Conservation (phyloP, 768 basidiomycete genomes). For the Lactarius deliciosus region DNA sequence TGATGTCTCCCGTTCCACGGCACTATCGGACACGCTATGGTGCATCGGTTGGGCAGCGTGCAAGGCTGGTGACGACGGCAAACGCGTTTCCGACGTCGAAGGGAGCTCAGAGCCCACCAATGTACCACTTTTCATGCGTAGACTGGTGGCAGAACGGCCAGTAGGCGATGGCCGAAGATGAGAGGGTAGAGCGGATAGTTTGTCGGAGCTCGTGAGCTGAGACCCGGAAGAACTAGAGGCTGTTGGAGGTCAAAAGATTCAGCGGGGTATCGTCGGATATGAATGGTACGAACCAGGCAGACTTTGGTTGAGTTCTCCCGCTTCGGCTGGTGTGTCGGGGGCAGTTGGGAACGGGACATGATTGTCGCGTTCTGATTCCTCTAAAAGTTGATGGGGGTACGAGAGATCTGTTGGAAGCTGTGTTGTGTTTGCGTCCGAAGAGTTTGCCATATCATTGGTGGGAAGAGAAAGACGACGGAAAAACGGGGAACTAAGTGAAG, state of each 20-base stretch:
- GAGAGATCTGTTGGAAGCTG: slow-evolving; percentile 1
- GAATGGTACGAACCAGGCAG: slow-evolving; percentile 4
- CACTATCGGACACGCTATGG: slow-evolving; percentile 40
- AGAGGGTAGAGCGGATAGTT: slow-evolving; percentile 41
- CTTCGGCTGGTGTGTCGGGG: background rate
- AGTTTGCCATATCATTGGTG: slow-evolving; percentile 2
- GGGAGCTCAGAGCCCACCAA: slow-evolving; percentile 39
- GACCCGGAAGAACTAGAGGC: slow-evolving; percentile 35
- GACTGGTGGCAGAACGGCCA: slow-evolving; percentile 35
- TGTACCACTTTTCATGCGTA: slow-evolving; percentile 37
- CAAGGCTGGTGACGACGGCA: slow-evolving; percentile 44
- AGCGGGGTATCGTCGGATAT: background rate
- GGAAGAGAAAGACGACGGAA: background rate
- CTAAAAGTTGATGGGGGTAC: slow-evolving; percentile 12
- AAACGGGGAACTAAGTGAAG: background rate
- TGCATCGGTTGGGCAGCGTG: slow-evolving; percentile 24
- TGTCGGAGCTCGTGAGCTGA: slow-evolving; percentile 46
- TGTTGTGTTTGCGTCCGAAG: background rate
- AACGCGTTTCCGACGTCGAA: background rate
- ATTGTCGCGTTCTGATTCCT: slow-evolving; percentile 2
- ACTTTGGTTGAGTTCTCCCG: background rate
- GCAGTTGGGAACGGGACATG: background rate
- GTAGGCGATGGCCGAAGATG: slow-evolving; percentile 36
- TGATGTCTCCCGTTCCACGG: slow-evolving; percentile 42
- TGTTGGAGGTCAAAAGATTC: slow-evolving; percentile 9